These are phyloP conservation scores for Bipolaris zeicola DNA, from an alignment of 2,329 filamentous ascomycete genomes.

Conservation along the genomic window DNA sequence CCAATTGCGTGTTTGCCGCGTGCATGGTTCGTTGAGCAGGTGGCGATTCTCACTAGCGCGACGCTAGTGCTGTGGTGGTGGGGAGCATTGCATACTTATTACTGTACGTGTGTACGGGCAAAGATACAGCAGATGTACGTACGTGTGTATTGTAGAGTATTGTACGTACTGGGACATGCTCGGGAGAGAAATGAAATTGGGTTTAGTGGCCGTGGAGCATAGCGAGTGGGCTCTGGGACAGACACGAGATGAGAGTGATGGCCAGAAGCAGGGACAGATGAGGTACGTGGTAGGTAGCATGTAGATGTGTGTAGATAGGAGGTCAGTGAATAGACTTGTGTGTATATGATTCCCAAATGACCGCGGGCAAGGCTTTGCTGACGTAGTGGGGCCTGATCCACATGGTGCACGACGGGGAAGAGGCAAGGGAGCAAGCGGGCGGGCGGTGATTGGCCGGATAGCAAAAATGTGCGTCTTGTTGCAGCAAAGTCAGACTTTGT, in stretches of 20 bases:
- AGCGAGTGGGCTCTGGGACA: constrained; percentile 19
- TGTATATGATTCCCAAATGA: constrained; percentile 13
- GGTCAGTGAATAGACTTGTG: too few species aligned
- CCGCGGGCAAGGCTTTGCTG: constrained; percentile 18
- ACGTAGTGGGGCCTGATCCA: constrained; percentile 31
- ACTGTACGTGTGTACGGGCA: too few species aligned
- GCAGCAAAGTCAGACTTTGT: constrained; percentile 7
- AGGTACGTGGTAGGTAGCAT: not conserved
- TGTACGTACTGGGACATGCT: not conserved
- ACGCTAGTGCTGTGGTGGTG: constrained; percentile 14
- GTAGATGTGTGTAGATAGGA: too few species aligned
- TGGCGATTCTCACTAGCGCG: constrained; percentile 14
- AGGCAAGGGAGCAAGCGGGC: constrained; percentile 16
- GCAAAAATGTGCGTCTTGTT: constrained; percentile 26
- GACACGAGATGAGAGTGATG: constrained; percentile 32
- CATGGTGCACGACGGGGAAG: constrained; percentile 19
- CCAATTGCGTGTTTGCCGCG: constrained; percentile 4
- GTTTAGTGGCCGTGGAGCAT: not conserved
- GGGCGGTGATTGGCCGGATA: constrained; percentile 24
- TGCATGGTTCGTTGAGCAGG: constrained; percentile 3
- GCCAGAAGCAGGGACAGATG: constrained; percentile 18
- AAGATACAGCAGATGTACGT: too few species aligned
- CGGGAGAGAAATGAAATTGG: constrained; percentile 1
- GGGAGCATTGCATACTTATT: constrained; percentile 6
- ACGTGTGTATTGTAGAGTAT: too few species aligned